Evolutionary conservation across 495 filamentous ascomycete genomes (phyloP).

Genomic region (Daldinia vernicosa): DNA sequence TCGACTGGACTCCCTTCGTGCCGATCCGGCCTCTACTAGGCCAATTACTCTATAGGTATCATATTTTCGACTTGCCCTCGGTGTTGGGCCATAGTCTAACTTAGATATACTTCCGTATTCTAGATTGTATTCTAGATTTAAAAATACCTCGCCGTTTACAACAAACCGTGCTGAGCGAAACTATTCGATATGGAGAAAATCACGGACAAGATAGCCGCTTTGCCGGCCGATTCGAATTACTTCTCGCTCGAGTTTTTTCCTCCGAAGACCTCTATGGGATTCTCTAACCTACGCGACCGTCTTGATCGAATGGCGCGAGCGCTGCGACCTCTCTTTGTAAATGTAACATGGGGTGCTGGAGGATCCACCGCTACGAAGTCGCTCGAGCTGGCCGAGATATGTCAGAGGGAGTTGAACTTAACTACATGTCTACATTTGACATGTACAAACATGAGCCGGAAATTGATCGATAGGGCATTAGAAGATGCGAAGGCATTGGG

Average conservation of each 20-base stretch:
- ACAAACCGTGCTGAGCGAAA: background rate
- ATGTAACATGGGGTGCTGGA: constrained; percentile 97
- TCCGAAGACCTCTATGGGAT: constrained; percentile 94
- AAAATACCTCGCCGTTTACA: background rate
- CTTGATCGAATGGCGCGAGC: constrained; percentile 94
- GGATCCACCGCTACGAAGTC: constrained; percentile 90
- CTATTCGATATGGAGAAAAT: constrained; percentile 79
- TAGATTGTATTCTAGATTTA: background rate
- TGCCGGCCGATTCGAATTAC: constrained; percentile 82
- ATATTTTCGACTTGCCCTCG: constrained; percentile 17
- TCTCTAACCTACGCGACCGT: constrained; percentile 89
- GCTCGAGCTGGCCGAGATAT: constrained; percentile 93
- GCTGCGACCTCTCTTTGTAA: constrained; percentile 91
- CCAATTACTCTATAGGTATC: constrained; percentile 2
- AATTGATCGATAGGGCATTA: constrained; percentile 84
- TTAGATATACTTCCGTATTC: background rate
- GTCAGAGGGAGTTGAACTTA: constrained; percentile 87
- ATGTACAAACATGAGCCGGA: constrained; percentile 95
- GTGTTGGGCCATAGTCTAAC: background rate
- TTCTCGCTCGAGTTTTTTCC: constrained; percentile 99
- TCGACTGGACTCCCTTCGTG: background rate
- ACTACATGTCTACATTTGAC: constrained; percentile 97
- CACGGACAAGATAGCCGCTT: constrained; percentile 92
- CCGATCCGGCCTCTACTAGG: background rate
- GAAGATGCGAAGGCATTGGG: constrained; percentile 93